Base-by-base conservation (phyloP, 208 protist genomes). In the Lotmaria passim region DNA sequence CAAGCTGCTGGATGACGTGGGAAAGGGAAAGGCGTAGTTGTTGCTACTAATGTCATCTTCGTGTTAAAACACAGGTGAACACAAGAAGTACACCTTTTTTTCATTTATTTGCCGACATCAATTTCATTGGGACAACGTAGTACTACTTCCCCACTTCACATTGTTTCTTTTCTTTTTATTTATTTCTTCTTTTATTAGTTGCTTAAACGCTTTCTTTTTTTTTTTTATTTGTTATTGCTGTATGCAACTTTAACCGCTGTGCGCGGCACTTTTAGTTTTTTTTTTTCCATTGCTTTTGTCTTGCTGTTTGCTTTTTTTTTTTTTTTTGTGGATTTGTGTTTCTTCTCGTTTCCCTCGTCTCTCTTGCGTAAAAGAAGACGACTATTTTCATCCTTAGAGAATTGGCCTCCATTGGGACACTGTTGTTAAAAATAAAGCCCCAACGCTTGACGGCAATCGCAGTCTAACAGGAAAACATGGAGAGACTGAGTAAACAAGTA, bases 121-220 rank as follows among this genome's bases (percentile, higher is more conserved):
- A 36, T 36, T n/a, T 38, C 31, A 21, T 19, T 21, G 43, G 31
- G 36, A 52, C 17, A 52, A 26, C 43, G 21, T 26, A 46, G 43
- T 31, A 19, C 55, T 33, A 26, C 61, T 43, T 47, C 50, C 15
- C 31, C 23, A 10, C 34, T 28, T 53, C 50, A 41, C 23, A 33
- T 62, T 6, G 30, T 2, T 30, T 10, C 14, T 39, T n/a, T 31
- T 10, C n/a, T 43, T 23, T 33, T 48, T 11, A 8, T 30, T 47
- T 26, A 19, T 56, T 72, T 43, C 56, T 36, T 50, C 57, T 47
- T 64, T 72, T n/a, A 34, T 52, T 19, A 23, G 31, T 3, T 38
- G n/a, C n/a, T n/a, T n/a, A n/a, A 2, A 24, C 31, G 8, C 0
- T 19, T 55, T 21, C 44, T 26, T 62, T 24, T 50, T 59, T 12